A percentile compares a stretch with the other conserved stretches of the same genome.
phyloP scores from a whole-genome alignment of 2,329 filamentous ascomycete genomes.

The Epichloe sylvatica region DNA sequence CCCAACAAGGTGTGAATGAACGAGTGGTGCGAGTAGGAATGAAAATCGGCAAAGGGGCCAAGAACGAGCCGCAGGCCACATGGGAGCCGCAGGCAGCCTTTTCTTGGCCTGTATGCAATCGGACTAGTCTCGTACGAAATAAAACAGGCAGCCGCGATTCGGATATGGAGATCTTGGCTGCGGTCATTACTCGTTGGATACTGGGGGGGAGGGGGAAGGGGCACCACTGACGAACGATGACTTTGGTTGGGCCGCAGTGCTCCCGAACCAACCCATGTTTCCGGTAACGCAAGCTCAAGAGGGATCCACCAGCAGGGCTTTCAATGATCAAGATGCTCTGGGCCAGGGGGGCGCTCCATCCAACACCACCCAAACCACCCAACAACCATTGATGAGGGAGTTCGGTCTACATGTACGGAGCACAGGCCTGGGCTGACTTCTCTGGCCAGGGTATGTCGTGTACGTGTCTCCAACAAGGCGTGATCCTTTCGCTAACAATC shows the following conservation, averaged over 20 bases:
- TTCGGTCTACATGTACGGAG: neutral
- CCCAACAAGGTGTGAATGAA: neutral
- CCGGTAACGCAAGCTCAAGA: slow-evolving; percentile 3
- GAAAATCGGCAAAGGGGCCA: neutral
- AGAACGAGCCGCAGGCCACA: slow-evolving; percentile 1
- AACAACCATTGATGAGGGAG: too few species aligned
- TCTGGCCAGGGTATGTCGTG: too few species aligned
- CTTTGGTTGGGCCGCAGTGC: slow-evolving; percentile 7
- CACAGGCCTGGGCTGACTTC: neutral
- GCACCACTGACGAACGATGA: neutral
- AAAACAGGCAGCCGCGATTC: slow-evolving; percentile 2
- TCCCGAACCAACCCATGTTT: slow-evolving; percentile 8
- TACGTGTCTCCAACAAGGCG: too few species aligned
- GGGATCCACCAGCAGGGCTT: neutral
- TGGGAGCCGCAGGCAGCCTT: slow-evolving; percentile 2
- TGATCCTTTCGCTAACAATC: too few species aligned
- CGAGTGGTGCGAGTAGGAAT: neutral
- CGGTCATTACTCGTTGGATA: neutral
- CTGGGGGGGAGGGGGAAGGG: neutral
- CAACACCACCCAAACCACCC: too few species aligned
- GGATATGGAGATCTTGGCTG: slow-evolving; percentile 1
- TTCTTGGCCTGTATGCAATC: neutral
- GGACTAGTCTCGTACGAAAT: slow-evolving; percentile 4
- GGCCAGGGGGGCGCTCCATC: neutral
- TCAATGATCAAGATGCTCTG: neutral